A percentile compares a stretch with the other conserved stretches of the same genome.
Conservation (phyloP, 2,329 filamentous ascomycete genomes). For the Pezicula neosporulosa region DNA sequence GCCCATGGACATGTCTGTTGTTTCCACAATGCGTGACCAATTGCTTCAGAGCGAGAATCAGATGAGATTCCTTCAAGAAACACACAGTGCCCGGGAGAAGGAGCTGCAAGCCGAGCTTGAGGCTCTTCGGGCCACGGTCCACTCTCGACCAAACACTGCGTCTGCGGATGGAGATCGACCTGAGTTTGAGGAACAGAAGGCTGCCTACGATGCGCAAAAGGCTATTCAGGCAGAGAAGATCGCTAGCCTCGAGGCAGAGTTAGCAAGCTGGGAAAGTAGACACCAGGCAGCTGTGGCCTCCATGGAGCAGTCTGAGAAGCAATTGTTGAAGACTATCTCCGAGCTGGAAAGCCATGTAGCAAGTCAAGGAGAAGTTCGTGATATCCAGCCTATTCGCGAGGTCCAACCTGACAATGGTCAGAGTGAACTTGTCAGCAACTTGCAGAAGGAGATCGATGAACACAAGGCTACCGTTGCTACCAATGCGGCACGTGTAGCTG, state of each 20-base stretch:
- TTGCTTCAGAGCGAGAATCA: conserved; percentile 83
- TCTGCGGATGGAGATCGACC: conserved; percentile 11
- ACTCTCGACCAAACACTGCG: conserved; percentile 6
- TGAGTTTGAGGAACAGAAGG: conserved; percentile 6
- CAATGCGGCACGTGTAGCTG: conserved; percentile 66
- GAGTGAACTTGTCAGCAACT: conserved; percentile 43
- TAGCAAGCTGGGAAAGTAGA: conserved; percentile 71
- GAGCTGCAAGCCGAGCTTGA: conserved; percentile 72
- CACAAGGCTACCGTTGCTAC: conserved; percentile 71
- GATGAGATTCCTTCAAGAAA: conserved; percentile 69
- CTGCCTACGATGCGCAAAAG: conserved; percentile 13
- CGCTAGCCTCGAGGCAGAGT: conserved; percentile 64
- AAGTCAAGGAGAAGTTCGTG: conserved; percentile 28
- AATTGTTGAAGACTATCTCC: conserved; percentile 68
- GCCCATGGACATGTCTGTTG: conserved; percentile 86
- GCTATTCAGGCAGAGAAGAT: conserved; percentile 39
- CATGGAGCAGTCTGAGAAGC: conserved; percentile 68
- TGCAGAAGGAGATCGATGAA: conserved; percentile 75
- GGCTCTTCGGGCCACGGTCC: conserved; percentile 46
- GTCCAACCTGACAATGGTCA: too few species aligned
- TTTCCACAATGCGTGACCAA: conserved; percentile 83
- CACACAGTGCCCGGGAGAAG: conserved; percentile 70
- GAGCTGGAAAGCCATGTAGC: conserved; percentile 64
- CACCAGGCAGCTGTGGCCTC: conserved; percentile 68
- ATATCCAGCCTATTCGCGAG: conserved; percentile 45